Evolutionary conservation across 768 basidiomycete species (phyloP).

Genomic region (Russula earlei): DNA sequence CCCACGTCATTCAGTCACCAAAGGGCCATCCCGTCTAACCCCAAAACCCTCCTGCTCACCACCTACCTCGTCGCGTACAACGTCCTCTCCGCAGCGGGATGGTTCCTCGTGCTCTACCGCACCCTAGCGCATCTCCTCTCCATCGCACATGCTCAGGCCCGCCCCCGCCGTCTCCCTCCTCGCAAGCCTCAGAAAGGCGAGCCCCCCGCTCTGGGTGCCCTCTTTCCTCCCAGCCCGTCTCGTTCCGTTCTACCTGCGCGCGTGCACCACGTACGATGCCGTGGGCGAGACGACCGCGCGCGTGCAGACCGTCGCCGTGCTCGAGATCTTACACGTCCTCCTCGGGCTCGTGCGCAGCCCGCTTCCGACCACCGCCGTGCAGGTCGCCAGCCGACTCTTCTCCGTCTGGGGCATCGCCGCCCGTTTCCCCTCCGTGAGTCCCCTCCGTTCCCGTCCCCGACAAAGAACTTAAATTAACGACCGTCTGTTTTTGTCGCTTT

Average conservation of each 20-base stretch:
- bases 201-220: slow-evolving; percentile 23
- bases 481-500: background rate
- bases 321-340: slow-evolving; percentile 78
- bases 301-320: slow-evolving; percentile 74
- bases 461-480: background rate
- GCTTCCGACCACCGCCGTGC: slow-evolving; percentile 60
- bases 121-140: slow-evolving; percentile 15
- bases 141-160: too few relatives aligned
- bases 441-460: background rate
- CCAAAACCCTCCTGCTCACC: background rate
- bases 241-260: slow-evolving; percentile 38
- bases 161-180: background rate
- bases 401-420: slow-evolving; percentile 80
- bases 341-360: slow-evolving; percentile 75
- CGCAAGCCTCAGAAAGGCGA: slow-evolving; percentile 2
- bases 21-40: background rate
- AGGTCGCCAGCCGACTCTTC: slow-evolving; percentile 74
- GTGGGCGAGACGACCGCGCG: slow-evolving; percentile 53
- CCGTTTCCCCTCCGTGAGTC: slow-evolving; percentile 49
- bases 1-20: background rate
- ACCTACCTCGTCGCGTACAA: slow-evolving; percentile 19
- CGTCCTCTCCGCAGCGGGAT: slow-evolving; percentile 13
- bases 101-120: slow-evolving; percentile 15
- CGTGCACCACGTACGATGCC: slow-evolving; percentile 49
- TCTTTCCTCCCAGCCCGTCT: slow-evolving; percentile 33